Percentiles rank a stretch among this genome's conserved stretches.
These are phyloP conservation scores for Colletotrichum coccodes DNA, from an alignment of 2,329 filamentous ascomycete species.

Conservation along the genomic window DNA sequence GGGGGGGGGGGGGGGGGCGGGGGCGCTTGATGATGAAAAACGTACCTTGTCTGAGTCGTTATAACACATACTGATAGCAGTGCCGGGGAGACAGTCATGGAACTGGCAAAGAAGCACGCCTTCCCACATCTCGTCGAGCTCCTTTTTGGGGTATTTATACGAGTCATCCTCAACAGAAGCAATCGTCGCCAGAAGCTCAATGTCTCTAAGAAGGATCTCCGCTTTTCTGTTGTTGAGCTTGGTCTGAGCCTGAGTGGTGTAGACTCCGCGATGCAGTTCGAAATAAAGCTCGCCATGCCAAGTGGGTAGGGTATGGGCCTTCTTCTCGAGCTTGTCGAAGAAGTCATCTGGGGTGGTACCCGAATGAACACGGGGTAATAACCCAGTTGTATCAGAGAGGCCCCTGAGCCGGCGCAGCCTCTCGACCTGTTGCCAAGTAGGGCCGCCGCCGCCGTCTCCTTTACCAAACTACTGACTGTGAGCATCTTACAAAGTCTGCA, in stretches of 20 bases:
- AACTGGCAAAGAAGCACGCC: conserved; percentile 74
- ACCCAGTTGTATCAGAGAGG: conserved; percentile 66
- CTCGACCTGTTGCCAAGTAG: conserved; percentile 73
- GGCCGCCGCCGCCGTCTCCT: conserved; percentile 75
- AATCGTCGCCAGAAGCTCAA: conserved; percentile 72
- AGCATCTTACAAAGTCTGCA: neutral
- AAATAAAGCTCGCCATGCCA: conserved; percentile 80
- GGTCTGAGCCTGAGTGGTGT: conserved; percentile 76
- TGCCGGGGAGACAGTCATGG: conserved; percentile 75
- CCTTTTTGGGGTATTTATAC: conserved; percentile 74
- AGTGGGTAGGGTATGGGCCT: conserved; percentile 68
- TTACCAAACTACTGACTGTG: conserved; percentile 62
- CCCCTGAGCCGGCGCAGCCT: conserved; percentile 74
- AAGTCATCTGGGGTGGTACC: conserved; percentile 74
- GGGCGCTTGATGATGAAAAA: neutral
- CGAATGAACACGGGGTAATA: conserved; percentile 71
- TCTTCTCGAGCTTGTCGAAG: conserved; percentile 70
- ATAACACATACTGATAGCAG: conserved; percentile 76
- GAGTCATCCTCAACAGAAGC: conserved; percentile 63
- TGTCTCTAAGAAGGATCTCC: conserved; percentile 72
- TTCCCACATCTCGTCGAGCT: conserved; percentile 76
- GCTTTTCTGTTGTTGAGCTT: conserved; percentile 73
- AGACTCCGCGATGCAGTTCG: conserved; percentile 74
- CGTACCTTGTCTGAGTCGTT: conserved; percentile 70
- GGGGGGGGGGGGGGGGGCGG: too few species aligned